Conservation (phyloP, 2,329 filamentous ascomycete species). For the Trichoderma lentiforme region DNA sequence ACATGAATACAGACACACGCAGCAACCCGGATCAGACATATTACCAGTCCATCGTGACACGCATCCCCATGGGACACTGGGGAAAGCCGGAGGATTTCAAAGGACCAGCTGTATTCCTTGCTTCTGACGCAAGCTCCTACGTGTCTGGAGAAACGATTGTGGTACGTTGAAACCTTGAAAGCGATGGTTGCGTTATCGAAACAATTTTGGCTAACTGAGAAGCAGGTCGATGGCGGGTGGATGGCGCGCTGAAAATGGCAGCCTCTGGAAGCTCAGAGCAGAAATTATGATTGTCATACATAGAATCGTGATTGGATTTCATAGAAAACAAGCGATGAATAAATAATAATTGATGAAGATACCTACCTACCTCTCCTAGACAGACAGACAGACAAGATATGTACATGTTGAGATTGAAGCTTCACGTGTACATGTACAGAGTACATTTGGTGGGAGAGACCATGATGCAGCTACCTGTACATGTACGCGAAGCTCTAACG, state of each 20-base stretch:
- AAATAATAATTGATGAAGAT: not conserved
- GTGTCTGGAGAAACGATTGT: not conserved
- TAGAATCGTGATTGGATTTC: rapidly evolving
- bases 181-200: not conserved
- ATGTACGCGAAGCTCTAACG: not conserved
- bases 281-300: not conserved
- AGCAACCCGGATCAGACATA: not conserved
- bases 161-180: not conserved
- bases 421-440: not conserved
- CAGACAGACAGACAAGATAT: not conserved
- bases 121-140: not conserved
- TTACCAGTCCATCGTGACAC: not conserved
- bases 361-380: not conserved
- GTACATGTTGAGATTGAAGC: not conserved
- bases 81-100: slow-evolving; percentile 2
- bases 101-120: not conserved
- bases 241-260: not conserved
- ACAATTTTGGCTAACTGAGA: not conserved
- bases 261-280: not conserved
- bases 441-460: not conserved
- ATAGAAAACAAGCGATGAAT: not conserved
- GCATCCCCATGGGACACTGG: not conserved
- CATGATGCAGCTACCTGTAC: not conserved
- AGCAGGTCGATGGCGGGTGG: not conserved
- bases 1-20: slow-evolving; percentile 4